These are phyloP conservation scores for Serendipita sp. DNA, from an alignment of 768 basidiomycete genomes.

Conservation along the genomic window DNA sequence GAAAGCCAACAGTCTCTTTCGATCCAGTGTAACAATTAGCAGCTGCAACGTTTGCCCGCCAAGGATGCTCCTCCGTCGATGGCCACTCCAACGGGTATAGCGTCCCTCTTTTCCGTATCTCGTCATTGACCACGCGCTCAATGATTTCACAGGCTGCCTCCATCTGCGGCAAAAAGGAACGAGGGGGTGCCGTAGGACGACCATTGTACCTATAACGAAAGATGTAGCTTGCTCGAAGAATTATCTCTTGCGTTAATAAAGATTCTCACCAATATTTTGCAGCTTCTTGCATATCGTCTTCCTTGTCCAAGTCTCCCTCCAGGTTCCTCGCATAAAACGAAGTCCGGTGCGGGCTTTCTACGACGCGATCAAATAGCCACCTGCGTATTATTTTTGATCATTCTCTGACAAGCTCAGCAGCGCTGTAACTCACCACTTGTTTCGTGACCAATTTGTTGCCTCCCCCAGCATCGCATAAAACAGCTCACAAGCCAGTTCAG, in stretches of 20 bases:
- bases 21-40: constrained; percentile 49
- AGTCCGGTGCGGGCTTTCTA: constrained; percentile 74
- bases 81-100: constrained; percentile 52
- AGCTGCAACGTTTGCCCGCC: constrained; percentile 76
- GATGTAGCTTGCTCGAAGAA: too few species aligned
- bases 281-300: constrained; percentile 40
- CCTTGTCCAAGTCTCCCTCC: constrained; percentile 16
- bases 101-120: constrained; percentile 39
- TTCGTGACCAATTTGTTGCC: constrained; percentile 23
- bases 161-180: constrained; percentile 48
- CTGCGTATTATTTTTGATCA: too few species aligned
- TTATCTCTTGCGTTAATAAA: too few species aligned
- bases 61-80: constrained; percentile 20
- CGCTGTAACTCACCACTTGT: not conserved
- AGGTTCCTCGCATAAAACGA: constrained; percentile 53
- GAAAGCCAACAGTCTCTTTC: constrained; percentile 66
- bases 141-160: constrained; percentile 63
- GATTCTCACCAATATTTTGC: constrained; percentile 54
- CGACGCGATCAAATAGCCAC: constrained; percentile 71
- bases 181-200: constrained; percentile 38
- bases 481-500: constrained; percentile 56
- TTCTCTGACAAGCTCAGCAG: too few species aligned
- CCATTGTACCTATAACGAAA: constrained; percentile 79
- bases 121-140: constrained; percentile 54
- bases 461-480: constrained; percentile 57